Evolutionary conservation across 1,139 yeast genomes (phyloP).

Genomic region (Lodderomyces pseudojiufengensis): DNA sequence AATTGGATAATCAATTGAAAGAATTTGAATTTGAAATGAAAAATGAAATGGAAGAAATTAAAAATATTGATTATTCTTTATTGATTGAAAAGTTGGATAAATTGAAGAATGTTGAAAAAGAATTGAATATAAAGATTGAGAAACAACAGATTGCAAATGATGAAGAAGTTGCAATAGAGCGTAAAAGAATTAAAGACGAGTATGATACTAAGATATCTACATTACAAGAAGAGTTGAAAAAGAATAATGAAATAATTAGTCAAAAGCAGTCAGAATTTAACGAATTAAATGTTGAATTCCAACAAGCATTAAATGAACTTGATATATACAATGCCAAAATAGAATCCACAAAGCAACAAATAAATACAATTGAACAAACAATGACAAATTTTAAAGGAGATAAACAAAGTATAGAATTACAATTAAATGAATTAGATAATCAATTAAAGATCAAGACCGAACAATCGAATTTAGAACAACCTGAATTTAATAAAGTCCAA

Average conservation of each 20-base stretch:
- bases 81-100: conserved; percentile 16
- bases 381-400: conserved; percentile 7
- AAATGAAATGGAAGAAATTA: conserved; percentile 27
- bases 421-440: neutral
- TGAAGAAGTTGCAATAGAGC: conserved; percentile 13
- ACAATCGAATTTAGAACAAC: too few relatives aligned
- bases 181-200: conserved; percentile 18
- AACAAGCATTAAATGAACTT: conserved; percentile 8
- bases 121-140: conserved; percentile 14
- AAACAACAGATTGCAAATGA: conserved; percentile 12
- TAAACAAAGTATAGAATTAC: conserved; percentile 5
- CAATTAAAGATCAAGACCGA: too few relatives aligned
- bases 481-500: conserved; percentile 5
- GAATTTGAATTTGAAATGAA: conserved; percentile 31
- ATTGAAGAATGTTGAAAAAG: conserved; percentile 14
- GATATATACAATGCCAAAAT: conserved; percentile 5
- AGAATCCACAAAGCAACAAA: conserved; percentile 6
- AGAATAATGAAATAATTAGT: neutral
- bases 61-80: conserved; percentile 24
- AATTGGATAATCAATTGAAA: conserved; percentile 25
- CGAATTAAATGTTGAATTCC: neutral
- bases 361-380: conserved; percentile 8
- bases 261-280: conserved; percentile 1
- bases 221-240: neutral
- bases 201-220: conserved; percentile 11